Evolutionary conservation across 106 monocot genomes (phyloP), one percentile per base, ranked within the genome.

Genomic region (Dendrobium huoshanense): DNA sequence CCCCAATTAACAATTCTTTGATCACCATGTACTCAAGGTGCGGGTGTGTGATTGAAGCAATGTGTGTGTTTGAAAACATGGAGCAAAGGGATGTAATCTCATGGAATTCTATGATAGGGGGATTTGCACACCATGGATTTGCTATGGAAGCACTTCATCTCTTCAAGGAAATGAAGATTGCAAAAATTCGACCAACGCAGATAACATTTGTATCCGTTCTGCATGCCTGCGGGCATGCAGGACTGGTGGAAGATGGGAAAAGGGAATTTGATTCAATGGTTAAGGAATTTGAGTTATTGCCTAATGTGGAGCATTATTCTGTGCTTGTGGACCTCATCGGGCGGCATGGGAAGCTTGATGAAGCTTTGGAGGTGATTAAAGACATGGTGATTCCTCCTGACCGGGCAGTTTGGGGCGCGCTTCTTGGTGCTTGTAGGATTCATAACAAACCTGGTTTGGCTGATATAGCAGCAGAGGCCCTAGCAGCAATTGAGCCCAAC

Each of bases 101-200:
- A 33, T 97, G 94, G 92, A 97, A 97, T 78, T 94, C 96, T 20
- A 87, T 97, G 80, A 94, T 97, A 4, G 90, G 92, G 41, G 85
- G 92, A 20, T 90, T 88, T 68, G 94, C 90, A 18, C 88, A 92
- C 70, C 91, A 97, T 80, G 96, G 96, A 5, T 78, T 74, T 58
- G 92, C 92, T 11, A 77, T 9, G 6, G 85, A 91, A 78, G 88
- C 94, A 20, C 85, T 94, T 25, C 44, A 72, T 1, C 86, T 97
- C 61, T 97, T 94, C 18, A 16, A 76, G 41, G 77, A 84, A 54
- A 94, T 97, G 96, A 90, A 88, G 79, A 80, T 17, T 41, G 70
- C 61, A 43, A 86, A 81, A 16, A 80, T 94, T 56, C 79, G 41
- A 44, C 96, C 96, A 11, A 94, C 96, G 22, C 80, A 92, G 58